Percentiles rank a stretch among this genome's conserved stretches.
phyloP scores from a whole-genome alignment of 345 rosid species.

The Aegle marmelos region DNA sequence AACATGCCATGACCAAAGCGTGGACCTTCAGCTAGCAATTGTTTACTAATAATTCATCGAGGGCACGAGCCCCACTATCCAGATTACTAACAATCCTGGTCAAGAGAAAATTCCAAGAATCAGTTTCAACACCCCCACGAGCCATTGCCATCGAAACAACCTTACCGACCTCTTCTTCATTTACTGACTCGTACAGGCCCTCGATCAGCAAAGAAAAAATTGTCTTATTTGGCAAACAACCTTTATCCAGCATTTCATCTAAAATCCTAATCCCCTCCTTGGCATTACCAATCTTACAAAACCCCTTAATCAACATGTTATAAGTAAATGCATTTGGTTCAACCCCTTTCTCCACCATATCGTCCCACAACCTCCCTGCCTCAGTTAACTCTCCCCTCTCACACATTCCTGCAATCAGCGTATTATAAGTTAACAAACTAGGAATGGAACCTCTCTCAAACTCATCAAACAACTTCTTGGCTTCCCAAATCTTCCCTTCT shows the following conservation, averaged over 20 bases:
- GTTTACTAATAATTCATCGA: slow-evolving; percentile 36
- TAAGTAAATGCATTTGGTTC: slow-evolving; percentile 74
- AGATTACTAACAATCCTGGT: slow-evolving; percentile 33
- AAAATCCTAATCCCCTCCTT: slow-evolving; percentile 65
- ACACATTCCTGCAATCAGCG: slow-evolving; percentile 75
- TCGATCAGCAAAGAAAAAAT: slow-evolving; percentile 55
- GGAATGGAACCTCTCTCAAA: slow-evolving; percentile 73
- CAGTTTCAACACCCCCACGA: slow-evolving; percentile 44
- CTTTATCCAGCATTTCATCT: slow-evolving; percentile 74
- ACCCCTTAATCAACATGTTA: slow-evolving; percentile 68
- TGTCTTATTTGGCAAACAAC: slow-evolving; percentile 56
- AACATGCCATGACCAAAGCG: neutral
- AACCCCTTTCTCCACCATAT: slow-evolving; percentile 78
- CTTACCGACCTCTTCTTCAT: slow-evolving; percentile 50
- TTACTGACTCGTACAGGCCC: slow-evolving; percentile 37
- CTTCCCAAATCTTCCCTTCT: slow-evolving; percentile 63
- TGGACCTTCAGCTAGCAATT: slow-evolving; percentile 11
- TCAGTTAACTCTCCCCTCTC: slow-evolving; percentile 68
- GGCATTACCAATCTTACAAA: slow-evolving; percentile 58
- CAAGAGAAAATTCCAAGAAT: slow-evolving; percentile 60
- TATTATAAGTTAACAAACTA: slow-evolving; percentile 69
- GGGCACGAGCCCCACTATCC: slow-evolving; percentile 34
- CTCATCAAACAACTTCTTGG: slow-evolving; percentile 73
- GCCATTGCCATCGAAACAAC: slow-evolving; percentile 46
- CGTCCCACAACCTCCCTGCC: slow-evolving; percentile 81